Base-by-base conservation (phyloP, 2,329 filamentous ascomycete species). In the Cordyceps farinosa region DNA sequence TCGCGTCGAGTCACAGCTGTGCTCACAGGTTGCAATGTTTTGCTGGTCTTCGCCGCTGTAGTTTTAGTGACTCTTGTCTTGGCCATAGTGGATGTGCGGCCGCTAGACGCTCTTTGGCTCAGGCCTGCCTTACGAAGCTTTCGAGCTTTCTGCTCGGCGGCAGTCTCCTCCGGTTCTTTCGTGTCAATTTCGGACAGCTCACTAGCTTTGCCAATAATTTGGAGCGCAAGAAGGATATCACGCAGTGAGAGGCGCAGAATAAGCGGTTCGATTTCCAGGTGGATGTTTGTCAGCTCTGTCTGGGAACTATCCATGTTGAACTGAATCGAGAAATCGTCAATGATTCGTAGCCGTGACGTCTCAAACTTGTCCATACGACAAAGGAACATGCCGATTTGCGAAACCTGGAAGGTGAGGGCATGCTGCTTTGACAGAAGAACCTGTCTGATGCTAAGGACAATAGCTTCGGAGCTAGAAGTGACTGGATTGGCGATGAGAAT, bases 311-410 rank as follows among this genome's bases (percentile, higher is more conserved):
- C 94, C 80, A 99, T 87, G 3, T 91, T 95, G 69, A 96, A 82
- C 66, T 95, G 90, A 10, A 98, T 81, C 3, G 92, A 97, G 74
- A 99, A 99, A 75, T 99, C 93, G 72, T 99, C 96, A 38, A 99
- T 85, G 65, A 99, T 97, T 22, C 95, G 88, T 53, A 99, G 82
- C 44, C 92, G 87, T 47, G 89, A 93, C 3, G 90, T 92, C 69
- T 99, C 94, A 69, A 98, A 98, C 66, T 88, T 91, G 75, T 99
- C 96, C 95, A 99, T 99, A 13, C 95, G 90, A 73, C 96, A 99
- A 38, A 99, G 77, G 74, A 97, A 99, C 95, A 99, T 99, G 69
- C 95, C 95, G 60, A 98, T 86, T 71, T 98, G 89, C 8, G 92
- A 93, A 3, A 99, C 87, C 72, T 99, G 94, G 72, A 99, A 84